Percentiles rank a stretch among this genome's conserved stretches.
phyloP scores from a whole-genome alignment of 352 stramenopile species.

The Peronospora farinosa region DNA sequence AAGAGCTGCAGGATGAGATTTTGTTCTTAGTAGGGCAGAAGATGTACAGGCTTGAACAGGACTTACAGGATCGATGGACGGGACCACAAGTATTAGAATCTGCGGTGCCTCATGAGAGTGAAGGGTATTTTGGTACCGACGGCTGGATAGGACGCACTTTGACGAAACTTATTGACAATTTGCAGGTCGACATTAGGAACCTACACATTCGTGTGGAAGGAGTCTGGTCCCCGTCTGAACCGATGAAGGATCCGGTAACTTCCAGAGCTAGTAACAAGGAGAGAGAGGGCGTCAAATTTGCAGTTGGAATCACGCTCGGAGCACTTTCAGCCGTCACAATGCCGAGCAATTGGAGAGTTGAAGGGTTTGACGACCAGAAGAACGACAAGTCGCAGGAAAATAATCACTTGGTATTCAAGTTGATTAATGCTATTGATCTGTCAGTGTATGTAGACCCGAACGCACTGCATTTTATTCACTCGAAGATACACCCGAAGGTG shows the following conservation, averaged over 20 bases:
- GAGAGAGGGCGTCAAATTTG: conserved; percentile 54
- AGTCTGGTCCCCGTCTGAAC: conserved; percentile 42
- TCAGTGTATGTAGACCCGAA: conserved; percentile 84
- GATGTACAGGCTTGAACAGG: conserved; percentile 60
- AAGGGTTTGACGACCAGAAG: conserved; percentile 51
- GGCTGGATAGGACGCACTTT: conserved; percentile 85
- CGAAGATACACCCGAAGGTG: conserved; percentile 66
- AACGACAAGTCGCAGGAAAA: conserved; percentile 26
- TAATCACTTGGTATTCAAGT: conserved; percentile 76
- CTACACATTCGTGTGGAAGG: conserved; percentile 84
- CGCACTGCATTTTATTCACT: conserved; percentile 84
- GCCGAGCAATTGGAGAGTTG: conserved; percentile 77
- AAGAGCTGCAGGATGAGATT: conserved; percentile 63
- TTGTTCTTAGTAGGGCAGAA: conserved; percentile 55
- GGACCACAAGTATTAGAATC: conserved; percentile 63
- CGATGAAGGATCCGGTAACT: conserved; percentile 19
- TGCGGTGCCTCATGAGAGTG: conserved; percentile 58
- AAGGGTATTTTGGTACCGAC: conserved; percentile 86
- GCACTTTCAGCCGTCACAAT: conserved; percentile 83
- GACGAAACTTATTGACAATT: conserved; percentile 87
- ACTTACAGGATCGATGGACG: conserved; percentile 74
- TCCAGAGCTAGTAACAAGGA: conserved; percentile 19
- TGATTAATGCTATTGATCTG: conserved; percentile 82
- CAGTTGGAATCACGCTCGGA: conserved; percentile 68
- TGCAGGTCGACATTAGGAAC: conserved; percentile 85